phyloP scores from a whole-genome alignment of 2,329 filamentous ascomycete genomes.

The Rhynchosporium graminicola region DNA sequence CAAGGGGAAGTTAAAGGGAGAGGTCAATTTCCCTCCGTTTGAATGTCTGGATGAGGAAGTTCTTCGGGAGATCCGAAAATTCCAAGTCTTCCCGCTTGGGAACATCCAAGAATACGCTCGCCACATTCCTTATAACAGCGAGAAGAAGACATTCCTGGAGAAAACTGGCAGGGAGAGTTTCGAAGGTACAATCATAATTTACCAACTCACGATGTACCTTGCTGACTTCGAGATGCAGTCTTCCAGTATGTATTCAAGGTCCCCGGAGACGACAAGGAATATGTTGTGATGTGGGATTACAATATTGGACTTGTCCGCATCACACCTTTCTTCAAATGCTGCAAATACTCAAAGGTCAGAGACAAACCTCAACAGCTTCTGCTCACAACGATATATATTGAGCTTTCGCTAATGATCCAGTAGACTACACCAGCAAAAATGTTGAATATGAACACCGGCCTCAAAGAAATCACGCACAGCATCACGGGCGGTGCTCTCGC shows the following conservation, averaged over 20 bases:
- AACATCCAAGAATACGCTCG: conserved; percentile 62
- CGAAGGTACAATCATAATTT: conserved; percentile 63
- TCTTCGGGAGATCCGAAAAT: conserved; percentile 59
- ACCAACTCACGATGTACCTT: conserved; percentile 22
- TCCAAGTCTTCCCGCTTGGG: conserved; percentile 66
- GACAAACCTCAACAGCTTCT: no score
- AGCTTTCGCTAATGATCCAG: conserved; percentile 11
- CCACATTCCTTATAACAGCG: conserved; percentile 92
- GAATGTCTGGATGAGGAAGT: conserved; percentile 64
- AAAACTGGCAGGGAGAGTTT: conserved; percentile 88
- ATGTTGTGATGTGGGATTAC: conserved; percentile 95
- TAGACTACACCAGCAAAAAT: conserved; percentile 90
- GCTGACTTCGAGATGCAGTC: conserved; percentile 52
- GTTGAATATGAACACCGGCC: conserved; percentile 72
- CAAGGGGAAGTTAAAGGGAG: conserved; percentile 62
- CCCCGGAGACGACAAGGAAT: conserved; percentile 65
- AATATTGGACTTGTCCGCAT: conserved; percentile 91
- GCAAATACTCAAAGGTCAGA: conserved; percentile 80
- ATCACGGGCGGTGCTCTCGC: conserved; percentile 90
- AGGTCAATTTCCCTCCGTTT: conserved; percentile 72
- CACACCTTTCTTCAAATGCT: conserved; percentile 92
- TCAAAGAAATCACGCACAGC: conserved; percentile 88
- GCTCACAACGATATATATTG: background rate
- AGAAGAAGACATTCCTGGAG: conserved; percentile 84
- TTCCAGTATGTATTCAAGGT: conserved; percentile 82